phyloP scores from a whole-genome alignment of 306 rosid genomes.

The Purshia tridentata region DNA sequence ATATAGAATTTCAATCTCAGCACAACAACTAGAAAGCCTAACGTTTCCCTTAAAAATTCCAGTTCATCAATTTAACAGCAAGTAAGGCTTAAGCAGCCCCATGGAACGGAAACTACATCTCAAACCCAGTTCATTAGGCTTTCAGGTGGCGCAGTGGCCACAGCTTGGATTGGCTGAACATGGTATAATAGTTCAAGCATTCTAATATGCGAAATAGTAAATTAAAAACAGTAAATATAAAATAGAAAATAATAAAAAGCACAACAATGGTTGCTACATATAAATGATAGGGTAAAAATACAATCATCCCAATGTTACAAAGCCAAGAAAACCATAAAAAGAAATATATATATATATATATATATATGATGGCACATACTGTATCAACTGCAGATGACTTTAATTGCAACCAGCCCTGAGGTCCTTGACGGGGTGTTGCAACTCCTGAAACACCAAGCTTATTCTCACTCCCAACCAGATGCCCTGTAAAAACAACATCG shows the following conservation, averaged over 20 bases:
- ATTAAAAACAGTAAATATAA: not conserved
- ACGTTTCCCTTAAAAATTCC: not conserved
- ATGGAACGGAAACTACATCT: not conserved
- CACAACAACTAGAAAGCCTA: not conserved
- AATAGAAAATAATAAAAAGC: not conserved
- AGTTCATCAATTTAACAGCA: constrained; percentile 5
- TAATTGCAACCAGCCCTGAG: constrained; percentile 31
- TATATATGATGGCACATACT: constrained; percentile 34
- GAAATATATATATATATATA: not conserved
- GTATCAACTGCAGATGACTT: constrained; percentile 43
- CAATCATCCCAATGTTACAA: not conserved
- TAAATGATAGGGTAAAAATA: not conserved
- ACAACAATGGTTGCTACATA: too few species aligned
- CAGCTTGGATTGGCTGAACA: not conserved
- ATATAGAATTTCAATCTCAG: not conserved
- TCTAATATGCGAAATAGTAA: not conserved
- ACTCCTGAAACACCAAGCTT: constrained; percentile 49
- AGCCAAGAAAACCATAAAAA: not conserved
- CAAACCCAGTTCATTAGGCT: not conserved
- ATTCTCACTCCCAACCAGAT: constrained; percentile 33
- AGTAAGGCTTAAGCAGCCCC: not conserved
- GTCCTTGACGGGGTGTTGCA: constrained; percentile 35
- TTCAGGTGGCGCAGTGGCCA: not conserved
- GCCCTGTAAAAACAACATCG: constrained; percentile 35
- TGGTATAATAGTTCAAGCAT: not conserved